Percentiles rank a stretch among this genome's conserved stretches.
Evolutionary conservation across 495 filamentous ascomycete species (phyloP).

Genomic region (Penicillium chermesinum): DNA sequence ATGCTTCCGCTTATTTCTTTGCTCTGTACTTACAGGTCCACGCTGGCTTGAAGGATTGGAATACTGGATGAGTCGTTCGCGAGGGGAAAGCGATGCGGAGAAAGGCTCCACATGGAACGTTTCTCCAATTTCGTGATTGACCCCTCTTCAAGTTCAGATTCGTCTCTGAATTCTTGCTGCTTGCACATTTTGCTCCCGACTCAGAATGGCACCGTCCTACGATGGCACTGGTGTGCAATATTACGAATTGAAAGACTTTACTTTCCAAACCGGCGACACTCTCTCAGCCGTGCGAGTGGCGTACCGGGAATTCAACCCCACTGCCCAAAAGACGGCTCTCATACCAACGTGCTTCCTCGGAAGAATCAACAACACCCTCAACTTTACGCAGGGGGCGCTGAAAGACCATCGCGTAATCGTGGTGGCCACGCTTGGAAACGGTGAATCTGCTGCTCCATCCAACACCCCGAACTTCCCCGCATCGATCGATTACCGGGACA

Average conservation of each 20-base stretch:
- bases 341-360: slow-evolving; percentile 49
- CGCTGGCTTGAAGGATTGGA: no score
- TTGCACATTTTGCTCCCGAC: background rate
- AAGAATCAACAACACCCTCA: slow-evolving; percentile 35
- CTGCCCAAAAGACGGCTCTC: slow-evolving; percentile 29
- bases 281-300: slow-evolving; percentile 33
- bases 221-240: slow-evolving; percentile 24
- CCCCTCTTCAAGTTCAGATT: background rate
- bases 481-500: slow-evolving; percentile 54
- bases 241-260: slow-evolving; percentile 33
- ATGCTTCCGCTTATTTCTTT: no score
- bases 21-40: no score
- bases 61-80: no score
- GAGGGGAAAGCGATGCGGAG: no score
- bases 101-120: background rate
- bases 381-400: slow-evolving; percentile 45
- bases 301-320: slow-evolving; percentile 39
- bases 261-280: slow-evolving; percentile 28
- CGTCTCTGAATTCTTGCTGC: background rate
- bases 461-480: slow-evolving; percentile 52
- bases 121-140: background rate
- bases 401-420: slow-evolving; percentile 54
- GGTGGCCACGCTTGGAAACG: slow-evolving; percentile 61
- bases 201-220: slow-evolving; percentile 1
- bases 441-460: slow-evolving; percentile 60